Base-by-base conservation (phyloP, 2,329 filamentous ascomycete genomes). In the Mycogone perniciosa region DNA sequence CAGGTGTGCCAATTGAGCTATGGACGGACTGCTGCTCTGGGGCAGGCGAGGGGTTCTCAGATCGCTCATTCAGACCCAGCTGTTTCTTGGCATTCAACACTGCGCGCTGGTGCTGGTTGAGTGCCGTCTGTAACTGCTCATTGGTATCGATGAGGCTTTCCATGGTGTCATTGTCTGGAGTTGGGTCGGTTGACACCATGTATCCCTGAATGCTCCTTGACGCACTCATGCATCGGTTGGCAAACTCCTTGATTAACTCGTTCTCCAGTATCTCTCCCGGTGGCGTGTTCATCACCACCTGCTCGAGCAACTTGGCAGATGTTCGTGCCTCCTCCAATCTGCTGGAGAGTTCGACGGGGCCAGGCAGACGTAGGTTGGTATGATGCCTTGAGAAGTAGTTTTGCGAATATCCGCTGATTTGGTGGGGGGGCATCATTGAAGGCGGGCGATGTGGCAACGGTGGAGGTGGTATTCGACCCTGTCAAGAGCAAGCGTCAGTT, bases 121-220 rank as follows among this genome's bases (percentile, higher is more conserved):
- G 76, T 0, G 91, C 85, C 41, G 88, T 81, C 54, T 89, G 88
- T 31, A 99, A 76, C 64, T 92, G 87, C 68, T 97, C 93, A 65
- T 95, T 96, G 10, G 89, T 93, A 67, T 96, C 90, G 62, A 99
- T 96, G 55, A 99, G 74, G 10, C 84, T 91, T 64, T 93, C 84
- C 80, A 97, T 89, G 1, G 92, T 97, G 59, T 96, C 86, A 62
- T 96, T 92, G 67, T 97, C 93, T 0, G 92, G 91, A 1, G 81
- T 66, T 0, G 92, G 91, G 64, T 89, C 80, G 51, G 86, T 84
- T 43, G 84, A 81, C 39, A 84, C 77, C 75, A 97, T 96, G 70
- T 95, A 97, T 31, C 77, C 76, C 62, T 96, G 90, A 59, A 97
- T 83, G 63, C 86, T 89, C 48, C 85, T 80, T 47, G 88, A 85